Evolutionary conservation across 352 stramenopile species (phyloP).

Genomic region (Phytophthora syringae): DNA sequence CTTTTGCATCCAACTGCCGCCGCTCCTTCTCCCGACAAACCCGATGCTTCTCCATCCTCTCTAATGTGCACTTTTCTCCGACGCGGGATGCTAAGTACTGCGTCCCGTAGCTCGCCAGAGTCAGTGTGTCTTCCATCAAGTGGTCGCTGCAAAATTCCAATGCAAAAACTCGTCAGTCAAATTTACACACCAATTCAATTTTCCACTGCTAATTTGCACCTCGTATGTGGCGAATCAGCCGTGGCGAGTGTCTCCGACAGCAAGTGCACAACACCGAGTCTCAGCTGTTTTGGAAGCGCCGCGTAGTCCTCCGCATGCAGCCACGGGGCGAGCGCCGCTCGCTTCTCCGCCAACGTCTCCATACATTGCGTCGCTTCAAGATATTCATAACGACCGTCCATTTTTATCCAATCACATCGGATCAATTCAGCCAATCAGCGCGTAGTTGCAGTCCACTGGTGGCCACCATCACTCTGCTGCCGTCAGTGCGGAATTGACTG

Average conservation of each 20-base stretch:
- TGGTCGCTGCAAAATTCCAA: slow-evolving; percentile 12
- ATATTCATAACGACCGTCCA: slow-evolving; percentile 12
- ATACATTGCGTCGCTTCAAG: slow-evolving; percentile 23
- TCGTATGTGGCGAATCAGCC: slow-evolving; percentile 48
- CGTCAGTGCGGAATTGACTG: slow-evolving; percentile 35
- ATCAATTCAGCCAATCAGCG: slow-evolving; percentile 15
- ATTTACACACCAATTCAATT: background rate
- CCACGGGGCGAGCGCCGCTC: slow-evolving; percentile 15
- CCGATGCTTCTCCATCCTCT: slow-evolving; percentile 21
- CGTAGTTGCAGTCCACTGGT: background rate
- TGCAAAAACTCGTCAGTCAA: background rate
- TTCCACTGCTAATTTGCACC: slow-evolving; percentile 15
- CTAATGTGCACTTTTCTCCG: slow-evolving; percentile 10
- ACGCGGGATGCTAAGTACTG: slow-evolving; percentile 42
- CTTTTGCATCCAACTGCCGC: slow-evolving; percentile 25
- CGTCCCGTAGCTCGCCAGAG: slow-evolving; percentile 52
- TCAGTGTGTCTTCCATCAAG: slow-evolving; percentile 54
- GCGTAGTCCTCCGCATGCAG: slow-evolving; percentile 28
- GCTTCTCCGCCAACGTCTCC: slow-evolving; percentile 15
- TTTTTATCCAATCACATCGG: slow-evolving; percentile 26
- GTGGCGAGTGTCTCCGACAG: slow-evolving; percentile 30
- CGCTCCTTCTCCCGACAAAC: slow-evolving; percentile 15
- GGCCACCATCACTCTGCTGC: background rate
- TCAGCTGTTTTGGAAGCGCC: slow-evolving; percentile 33
- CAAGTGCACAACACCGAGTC: slow-evolving; percentile 40